Conservation (phyloP, 139 green algal species). For the Chlorella sp. region DNA sequence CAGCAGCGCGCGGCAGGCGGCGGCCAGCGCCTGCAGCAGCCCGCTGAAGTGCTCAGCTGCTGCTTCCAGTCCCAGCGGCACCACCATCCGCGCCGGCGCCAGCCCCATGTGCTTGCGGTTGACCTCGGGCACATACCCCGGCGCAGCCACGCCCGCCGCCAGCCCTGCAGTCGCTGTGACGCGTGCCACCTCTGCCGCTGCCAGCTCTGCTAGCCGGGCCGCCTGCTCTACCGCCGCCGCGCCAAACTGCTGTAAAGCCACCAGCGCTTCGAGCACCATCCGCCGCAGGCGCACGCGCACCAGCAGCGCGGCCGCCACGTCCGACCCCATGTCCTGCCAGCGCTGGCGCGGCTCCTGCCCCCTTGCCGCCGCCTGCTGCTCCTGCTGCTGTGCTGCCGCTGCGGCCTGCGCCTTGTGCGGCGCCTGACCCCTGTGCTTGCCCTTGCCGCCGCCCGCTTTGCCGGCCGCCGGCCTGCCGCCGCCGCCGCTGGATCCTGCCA, state of each 20-base stretch:
- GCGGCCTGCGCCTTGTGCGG: background rate
- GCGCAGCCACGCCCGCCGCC: background rate
- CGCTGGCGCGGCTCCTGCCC: background rate
- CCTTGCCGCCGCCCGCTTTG: background rate
- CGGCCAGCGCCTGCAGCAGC: conserved; percentile 51
- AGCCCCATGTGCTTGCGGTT: conserved; percentile 68
- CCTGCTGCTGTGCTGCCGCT: background rate
- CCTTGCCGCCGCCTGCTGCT: background rate
- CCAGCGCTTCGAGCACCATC: conserved; percentile 32
- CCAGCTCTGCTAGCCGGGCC: conserved; percentile 13
- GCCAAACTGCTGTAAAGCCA: conserved; percentile 17
- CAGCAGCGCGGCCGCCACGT: conserved; percentile 40
- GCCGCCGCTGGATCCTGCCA: background rate
- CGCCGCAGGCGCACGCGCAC: conserved; percentile 51
- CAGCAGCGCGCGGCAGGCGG: conserved; percentile 27
- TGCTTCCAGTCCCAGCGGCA: conserved; percentile 39
- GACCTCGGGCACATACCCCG: conserved; percentile 56
- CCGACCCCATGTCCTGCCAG: background rate
- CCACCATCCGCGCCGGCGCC: conserved; percentile 55
- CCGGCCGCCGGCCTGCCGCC: background rate
- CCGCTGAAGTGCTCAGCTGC: conserved; percentile 49
- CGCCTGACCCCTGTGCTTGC: no score
- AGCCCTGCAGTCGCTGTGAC: conserved; percentile 12
- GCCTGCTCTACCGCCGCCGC: conserved; percentile 34
- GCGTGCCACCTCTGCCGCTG: conserved; percentile 20